Base-by-base conservation (phyloP, 257 asterid genomes). In the Solanum sejunctum region DNA sequence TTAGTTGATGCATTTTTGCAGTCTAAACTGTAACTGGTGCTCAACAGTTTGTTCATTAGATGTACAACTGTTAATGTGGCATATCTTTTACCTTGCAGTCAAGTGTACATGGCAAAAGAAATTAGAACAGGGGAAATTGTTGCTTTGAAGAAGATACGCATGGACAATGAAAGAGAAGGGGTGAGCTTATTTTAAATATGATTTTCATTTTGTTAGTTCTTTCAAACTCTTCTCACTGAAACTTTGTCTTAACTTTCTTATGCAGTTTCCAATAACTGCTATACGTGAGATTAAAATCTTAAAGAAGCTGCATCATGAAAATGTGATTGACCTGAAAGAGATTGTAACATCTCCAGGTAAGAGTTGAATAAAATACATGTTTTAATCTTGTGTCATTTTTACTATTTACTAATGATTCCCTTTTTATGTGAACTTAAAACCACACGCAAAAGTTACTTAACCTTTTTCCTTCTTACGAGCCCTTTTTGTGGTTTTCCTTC, bases 121-220 rank as follows among this genome's bases (percentile, higher is more conserved):
- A 94, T 89, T 89, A 85, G 80, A 85, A 91, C 98, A 58, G 98
- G 98, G 81, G 98, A 96, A 91, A 88, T 96, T 86, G 99, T 96
- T 41, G 99, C 98, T 87, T 90, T 96, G 78, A 96, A 96, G 89
- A 96, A 93, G 96, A 93, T 96, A 85, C 97, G 99, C 79, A 96
- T 96, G 99, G 99, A 96, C 91, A 96, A 96, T 13, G 98, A 94
- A 85, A 94, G 93, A 87, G 99, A 96, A 91, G 98, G 98, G 97
- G 99, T 96, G 93, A 85, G 57, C 28, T 82, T 83, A 80, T 10
- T 86, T 84, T 56, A 70, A 20, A 23, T 84, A 80, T 41, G 83
- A 78, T 26, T 78, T 52, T 18, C 49, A 17, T 52, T 52, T 78
- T 55, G 18, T 17, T 52, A 2, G 21, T 26, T 78, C 64, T 17